Evolutionary conservation across 805 yeast genomes (phyloP).

Genomic region (Jamesozyma hellenica): DNA sequence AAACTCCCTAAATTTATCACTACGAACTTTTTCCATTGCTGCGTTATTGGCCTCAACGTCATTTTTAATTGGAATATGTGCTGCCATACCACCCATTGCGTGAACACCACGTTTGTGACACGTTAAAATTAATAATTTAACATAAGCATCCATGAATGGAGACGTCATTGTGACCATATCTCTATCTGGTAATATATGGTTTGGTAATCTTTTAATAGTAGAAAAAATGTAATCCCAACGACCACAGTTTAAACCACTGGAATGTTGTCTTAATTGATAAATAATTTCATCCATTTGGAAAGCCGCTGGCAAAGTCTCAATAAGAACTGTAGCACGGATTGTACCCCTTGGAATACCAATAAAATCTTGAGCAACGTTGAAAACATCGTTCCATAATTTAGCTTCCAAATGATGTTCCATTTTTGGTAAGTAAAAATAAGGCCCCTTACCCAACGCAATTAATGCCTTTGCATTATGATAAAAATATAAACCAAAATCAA

Average conservation of each 20-base stretch:
- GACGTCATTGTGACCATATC: conserved; percentile 71
- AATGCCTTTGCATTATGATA: conserved; percentile 61
- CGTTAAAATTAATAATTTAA: conserved; percentile 57
- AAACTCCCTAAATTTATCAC: conserved; percentile 70
- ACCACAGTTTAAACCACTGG: conserved; percentile 77
- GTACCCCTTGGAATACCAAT: conserved; percentile 63
- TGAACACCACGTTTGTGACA: conserved; percentile 75
- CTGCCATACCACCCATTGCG: conserved; percentile 90
- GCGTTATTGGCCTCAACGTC: conserved; percentile 51
- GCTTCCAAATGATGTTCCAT: conserved; percentile 84
- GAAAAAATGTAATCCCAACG: conserved; percentile 85
- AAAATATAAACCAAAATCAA: conserved; percentile 72
- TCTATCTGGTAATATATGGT: conserved; percentile 67
- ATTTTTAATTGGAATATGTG: conserved; percentile 70
- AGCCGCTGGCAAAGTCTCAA: conserved; percentile 78
- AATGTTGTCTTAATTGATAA: conserved; percentile 65
- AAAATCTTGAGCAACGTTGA: conserved; percentile 65
- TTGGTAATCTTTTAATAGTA: conserved; percentile 60
- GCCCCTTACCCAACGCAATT: conserved; percentile 59
- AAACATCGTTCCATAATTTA: conserved; percentile 72
- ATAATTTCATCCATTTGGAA: conserved; percentile 81
- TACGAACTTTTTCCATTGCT: conserved; percentile 64
- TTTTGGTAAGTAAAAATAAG: conserved; percentile 75
- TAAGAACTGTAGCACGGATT: conserved; percentile 69
- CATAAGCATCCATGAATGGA: conserved; percentile 74